A percentile compares a stretch with the other conserved stretches of the same genome.
Evolutionary conservation across 2,329 filamentous ascomycete species (phyloP).

Genomic region (Calonectria pauciramosa): DNA sequence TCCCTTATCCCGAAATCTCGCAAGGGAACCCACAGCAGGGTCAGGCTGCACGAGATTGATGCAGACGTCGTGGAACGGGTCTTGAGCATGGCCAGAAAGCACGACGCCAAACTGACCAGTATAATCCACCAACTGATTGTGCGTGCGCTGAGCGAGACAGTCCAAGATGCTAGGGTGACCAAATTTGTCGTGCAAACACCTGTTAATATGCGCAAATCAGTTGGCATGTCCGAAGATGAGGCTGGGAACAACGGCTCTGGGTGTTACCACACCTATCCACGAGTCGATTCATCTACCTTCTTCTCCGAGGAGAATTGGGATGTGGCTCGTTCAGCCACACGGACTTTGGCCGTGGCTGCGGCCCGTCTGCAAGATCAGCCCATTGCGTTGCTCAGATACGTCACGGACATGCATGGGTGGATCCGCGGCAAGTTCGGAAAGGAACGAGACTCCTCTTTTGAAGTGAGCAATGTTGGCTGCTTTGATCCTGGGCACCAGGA

Average conservation of each 20-base stretch:
- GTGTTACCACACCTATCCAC: constrained; percentile 29
- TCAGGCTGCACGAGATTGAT: constrained; percentile 34
- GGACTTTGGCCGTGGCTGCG: constrained; percentile 29
- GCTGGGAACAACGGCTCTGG: constrained; percentile 35
- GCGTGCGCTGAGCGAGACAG: constrained; percentile 36
- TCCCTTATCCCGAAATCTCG: constrained; percentile 30
- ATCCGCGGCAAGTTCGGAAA: constrained; percentile 37
- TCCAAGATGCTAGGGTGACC: constrained; percentile 34
- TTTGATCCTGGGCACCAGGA: constrained; percentile 19
- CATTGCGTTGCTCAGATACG: constrained; percentile 39
- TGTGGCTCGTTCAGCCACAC: constrained; percentile 29
- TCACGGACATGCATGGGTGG: constrained; percentile 40
- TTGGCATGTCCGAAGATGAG: constrained; percentile 36
- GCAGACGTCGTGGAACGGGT: constrained; percentile 24
- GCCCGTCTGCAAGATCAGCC: constrained; percentile 35
- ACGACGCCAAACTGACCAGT: constrained; percentile 40
- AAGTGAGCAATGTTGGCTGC: constrained; percentile 41
- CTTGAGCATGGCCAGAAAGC: constrained; percentile 24
- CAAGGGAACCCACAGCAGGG: constrained; percentile 26
- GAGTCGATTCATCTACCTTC: constrained; percentile 9
- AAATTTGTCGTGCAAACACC: constrained; percentile 43
- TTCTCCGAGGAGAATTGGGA: constrained; percentile 39
- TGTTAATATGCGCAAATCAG: constrained; percentile 40
- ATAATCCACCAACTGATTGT: constrained; percentile 37
- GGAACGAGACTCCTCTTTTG: constrained; percentile 38